Base-by-base conservation (phyloP, 1,284 basidiomycete genomes). In the Thelephora terrestris region DNA sequence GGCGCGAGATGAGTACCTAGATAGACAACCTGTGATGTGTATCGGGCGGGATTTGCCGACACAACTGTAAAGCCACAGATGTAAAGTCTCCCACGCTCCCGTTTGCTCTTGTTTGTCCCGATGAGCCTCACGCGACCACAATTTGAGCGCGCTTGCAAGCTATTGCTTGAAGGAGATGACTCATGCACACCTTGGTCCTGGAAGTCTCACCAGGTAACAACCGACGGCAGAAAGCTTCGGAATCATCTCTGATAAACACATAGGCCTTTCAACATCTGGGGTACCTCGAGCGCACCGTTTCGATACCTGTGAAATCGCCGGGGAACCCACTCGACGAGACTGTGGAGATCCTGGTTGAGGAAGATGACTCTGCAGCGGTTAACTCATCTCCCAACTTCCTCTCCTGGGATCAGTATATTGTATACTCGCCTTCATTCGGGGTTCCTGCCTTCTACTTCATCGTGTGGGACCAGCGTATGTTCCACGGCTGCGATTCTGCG, bases 391-490 rank as follows among this genome's bases (percentile, higher is more conserved):
- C 37, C 5, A 56, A 56, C 5, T 40, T 49, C 5, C 17, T 81
- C 38, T 66, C 62, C 40, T 78, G 70, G 52, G 64, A 69, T 25
- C 79, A 90, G 62, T 81, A 75, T 48, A 69, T 91, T 40, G 81
- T 79, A 20, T 81, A 78, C 59, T 88, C 86, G 17, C 65, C 79
- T 5, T 81, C 83, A 1, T 91, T 81, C 60, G 76, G 74, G 57
- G 85, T 89, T 1, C 88, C 88, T 9, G 73, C 79, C 0, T 83
- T 91, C 57, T 91, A 89, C 65, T 90, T 91, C 64, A 74, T 76
- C 6, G 64, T 83, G 16, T 73, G 82, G 54, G 70, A 79, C 57
- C 65, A 71, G 46, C 74, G 88, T 89, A 60, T 58, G 83, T 78
- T 18, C 25, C 24, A 34, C 25, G 21, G 14, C 45, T 45, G 12